Conservation (phyloP, 2,329 filamentous ascomycete genomes). For the Calonectria pteridis region DNA sequence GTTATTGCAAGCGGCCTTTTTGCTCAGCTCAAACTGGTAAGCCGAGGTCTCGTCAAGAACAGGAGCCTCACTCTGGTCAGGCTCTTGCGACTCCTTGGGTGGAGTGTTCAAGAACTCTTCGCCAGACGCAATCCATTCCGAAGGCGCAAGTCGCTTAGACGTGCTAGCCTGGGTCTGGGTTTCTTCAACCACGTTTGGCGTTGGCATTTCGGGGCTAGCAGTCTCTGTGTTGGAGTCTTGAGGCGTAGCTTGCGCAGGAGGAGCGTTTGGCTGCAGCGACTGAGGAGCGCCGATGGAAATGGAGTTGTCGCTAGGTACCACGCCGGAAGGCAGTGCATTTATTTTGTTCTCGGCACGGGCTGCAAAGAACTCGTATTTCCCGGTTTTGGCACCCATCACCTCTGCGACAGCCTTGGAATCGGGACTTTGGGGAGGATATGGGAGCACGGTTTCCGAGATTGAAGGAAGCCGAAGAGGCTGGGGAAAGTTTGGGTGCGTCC, state of each 20-base stretch:
- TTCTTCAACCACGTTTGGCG: background rate
- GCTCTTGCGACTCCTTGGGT: conserved; percentile 4
- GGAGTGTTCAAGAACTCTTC: conserved; percentile 49
- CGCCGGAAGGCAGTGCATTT: conserved; percentile 18
- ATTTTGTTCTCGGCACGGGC: conserved; percentile 55
- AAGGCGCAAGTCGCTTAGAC: conserved; percentile 13
- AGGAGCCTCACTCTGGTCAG: background rate
- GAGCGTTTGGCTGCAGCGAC: background rate
- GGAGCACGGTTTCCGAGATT: conserved; percentile 32
- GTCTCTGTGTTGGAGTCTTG: background rate
- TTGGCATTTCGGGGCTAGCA: background rate
- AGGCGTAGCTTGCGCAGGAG: background rate
- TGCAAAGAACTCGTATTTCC: conserved; percentile 55
- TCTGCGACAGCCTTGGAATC: conserved; percentile 37
- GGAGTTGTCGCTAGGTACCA: conserved; percentile 2
- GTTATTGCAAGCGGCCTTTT: conserved; percentile 29
- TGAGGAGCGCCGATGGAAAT: background rate
- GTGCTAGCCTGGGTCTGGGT: background rate
- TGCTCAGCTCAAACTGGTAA: conserved; percentile 47
- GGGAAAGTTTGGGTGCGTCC: background rate
- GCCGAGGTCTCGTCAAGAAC: conserved; percentile 47
- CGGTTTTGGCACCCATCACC: conserved; percentile 50
- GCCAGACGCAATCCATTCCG: conserved; percentile 46
- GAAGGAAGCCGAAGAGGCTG: conserved; percentile 33
- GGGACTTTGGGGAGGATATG: conserved; percentile 3